These are phyloP conservation scores for Raddia guianensis DNA, from an alignment of 176 grass and related monocot species.

Conservation along the genomic window DNA sequence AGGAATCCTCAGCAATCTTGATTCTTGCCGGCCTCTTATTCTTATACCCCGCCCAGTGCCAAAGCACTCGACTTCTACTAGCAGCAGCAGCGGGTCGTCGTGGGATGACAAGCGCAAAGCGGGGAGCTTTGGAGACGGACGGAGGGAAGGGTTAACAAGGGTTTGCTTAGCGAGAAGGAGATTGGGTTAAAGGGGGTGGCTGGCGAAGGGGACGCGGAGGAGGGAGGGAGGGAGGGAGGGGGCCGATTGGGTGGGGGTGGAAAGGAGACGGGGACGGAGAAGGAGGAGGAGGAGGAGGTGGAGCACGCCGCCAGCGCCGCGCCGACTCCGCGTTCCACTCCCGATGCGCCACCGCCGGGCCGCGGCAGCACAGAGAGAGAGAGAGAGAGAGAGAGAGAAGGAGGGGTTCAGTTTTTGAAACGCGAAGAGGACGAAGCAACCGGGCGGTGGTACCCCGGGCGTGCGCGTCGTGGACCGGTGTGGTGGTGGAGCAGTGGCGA, in stretches of 20 bases:
- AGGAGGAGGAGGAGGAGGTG: no score
- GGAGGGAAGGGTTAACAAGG: conserved; percentile 3
- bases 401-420: conserved; percentile 51
- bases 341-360: conserved; percentile 18
- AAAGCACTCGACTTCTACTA: neutral
- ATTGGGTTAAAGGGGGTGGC: conserved; percentile 25
- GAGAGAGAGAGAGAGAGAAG: neutral
- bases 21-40: neutral
- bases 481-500: neutral
- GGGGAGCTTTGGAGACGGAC: neutral
- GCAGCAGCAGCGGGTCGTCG: neutral
- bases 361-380: neutral
- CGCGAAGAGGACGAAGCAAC: neutral
- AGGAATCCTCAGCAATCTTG: conserved; percentile 32
- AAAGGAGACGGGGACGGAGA: neutral
- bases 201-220: neutral
- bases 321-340: conserved; percentile 19
- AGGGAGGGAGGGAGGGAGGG: no score
- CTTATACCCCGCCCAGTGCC: neutral
- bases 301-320: conserved; percentile 6
- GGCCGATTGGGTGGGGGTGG: neutral
- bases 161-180: conserved; percentile 45
- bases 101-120: neutral
- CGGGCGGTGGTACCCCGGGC: conserved; percentile 22
- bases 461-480: conserved; percentile 41